Evolutionary conservation across 192 early-diverging fungal genomes (phyloP), one percentile per base, ranked within the genome.

Genomic region (Coemansia sp.): DNA sequence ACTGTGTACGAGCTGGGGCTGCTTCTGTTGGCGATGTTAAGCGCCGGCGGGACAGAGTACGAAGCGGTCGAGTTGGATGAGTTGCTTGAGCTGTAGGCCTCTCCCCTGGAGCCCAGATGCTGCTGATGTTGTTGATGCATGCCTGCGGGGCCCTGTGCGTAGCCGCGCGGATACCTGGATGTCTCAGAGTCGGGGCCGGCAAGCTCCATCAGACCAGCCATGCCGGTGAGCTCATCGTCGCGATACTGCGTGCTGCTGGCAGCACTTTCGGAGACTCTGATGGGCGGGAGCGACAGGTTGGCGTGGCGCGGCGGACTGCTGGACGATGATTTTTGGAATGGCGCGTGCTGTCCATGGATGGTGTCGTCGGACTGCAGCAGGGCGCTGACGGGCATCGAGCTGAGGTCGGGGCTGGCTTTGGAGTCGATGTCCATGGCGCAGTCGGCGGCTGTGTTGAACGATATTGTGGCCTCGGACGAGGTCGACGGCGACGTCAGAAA

Each of bases 121-220:
- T 12, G 12, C 7, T 12, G 51, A 25, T 25, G 1, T 25, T 25
- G 22, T 25, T 25, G 61, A 32, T 58, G 4, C 48, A 42, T 49
- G 61, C 45, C 28, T 30, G 36, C 7, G 8, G 68, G 16, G 48
- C 34, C 36, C 12, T 32, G 49, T 12, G 48, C 45, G 60, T 64
- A 58, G 48, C 56, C 48, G 29, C 30, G 60, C 38, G 38, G 56
- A 25, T 60, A 66, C 31, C 45, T 63, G 42, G 55, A 48, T 11
- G 75, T 52, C 33, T 69, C 76, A 16, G 59, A 40, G 66, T 64
- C 57, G 17, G 77, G 73, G 29, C 68, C 63, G 12, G 78, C 69
- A 12, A 81, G 73, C 67, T 81, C 78, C 78, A 81, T 81, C 70
- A 81, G 67, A 20, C 78, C 78, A 2, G 72, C 73, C 78, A 81